A percentile compares a stretch with the other conserved stretches of the same genome.
These are phyloP conservation scores for Geotrichum fermentans DNA, from an alignment of 1,139 yeast genomes.

Conservation along the genomic window DNA sequence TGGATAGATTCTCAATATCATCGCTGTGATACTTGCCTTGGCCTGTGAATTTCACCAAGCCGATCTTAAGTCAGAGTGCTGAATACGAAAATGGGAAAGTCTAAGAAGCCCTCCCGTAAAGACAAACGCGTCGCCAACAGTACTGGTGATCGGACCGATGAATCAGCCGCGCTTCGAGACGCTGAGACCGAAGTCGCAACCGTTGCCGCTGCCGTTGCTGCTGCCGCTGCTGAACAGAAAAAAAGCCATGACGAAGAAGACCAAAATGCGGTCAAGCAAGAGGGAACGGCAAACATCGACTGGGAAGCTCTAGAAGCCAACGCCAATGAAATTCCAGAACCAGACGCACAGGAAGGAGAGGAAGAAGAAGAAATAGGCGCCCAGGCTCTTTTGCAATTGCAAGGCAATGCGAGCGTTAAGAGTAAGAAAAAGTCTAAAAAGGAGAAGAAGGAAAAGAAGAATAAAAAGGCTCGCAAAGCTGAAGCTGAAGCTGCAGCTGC, in stretches of 20 bases:
- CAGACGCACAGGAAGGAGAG: slow-evolving; percentile 22
- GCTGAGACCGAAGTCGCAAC: slow-evolving; percentile 16
- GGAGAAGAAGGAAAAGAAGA: slow-evolving; percentile 23
- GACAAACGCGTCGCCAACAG: neutral
- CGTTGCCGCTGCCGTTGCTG: slow-evolving; percentile 15
- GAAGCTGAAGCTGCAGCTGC: slow-evolving; percentile 19
- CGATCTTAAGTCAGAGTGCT: too few species aligned
- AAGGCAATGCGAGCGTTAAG: slow-evolving; percentile 24
- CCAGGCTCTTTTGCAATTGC: slow-evolving; percentile 32
- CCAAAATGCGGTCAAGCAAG: neutral
- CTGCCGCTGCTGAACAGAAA: neutral
- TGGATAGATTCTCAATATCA: too few species aligned
- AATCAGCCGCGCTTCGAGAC: too few species aligned
- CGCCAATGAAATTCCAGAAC: slow-evolving; percentile 1
- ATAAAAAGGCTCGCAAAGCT: slow-evolving; percentile 24
- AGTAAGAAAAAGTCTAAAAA: slow-evolving; percentile 22
- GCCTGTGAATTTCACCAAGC: too few species aligned
- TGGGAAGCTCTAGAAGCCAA: slow-evolving; percentile 9
- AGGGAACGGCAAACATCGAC: slow-evolving; percentile 10
- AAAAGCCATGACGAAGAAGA: neutral
- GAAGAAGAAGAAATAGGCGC: slow-evolving; percentile 30
- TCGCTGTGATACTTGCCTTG: too few species aligned
- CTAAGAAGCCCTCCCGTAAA: neutral
- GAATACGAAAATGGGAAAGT: neutral
- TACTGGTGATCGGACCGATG: too few species aligned